Percentiles rank a stretch among this genome's conserved stretches.
These are phyloP conservation scores for Phlyctochytrium bullatum DNA, from an alignment of 192 early-diverging fungal species.

Conservation along the genomic window DNA sequence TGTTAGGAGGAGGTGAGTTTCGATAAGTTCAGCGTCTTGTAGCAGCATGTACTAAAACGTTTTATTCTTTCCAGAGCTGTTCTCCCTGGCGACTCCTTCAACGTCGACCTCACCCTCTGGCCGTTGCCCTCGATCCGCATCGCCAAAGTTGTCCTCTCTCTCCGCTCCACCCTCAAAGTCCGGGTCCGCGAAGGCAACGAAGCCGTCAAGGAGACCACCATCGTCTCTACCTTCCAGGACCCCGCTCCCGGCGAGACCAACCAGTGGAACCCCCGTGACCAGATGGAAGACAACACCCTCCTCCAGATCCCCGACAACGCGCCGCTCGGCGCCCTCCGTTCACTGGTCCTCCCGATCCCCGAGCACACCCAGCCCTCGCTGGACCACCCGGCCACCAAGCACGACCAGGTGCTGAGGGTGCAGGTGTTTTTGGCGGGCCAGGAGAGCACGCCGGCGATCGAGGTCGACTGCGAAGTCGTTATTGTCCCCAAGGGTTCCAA, in stretches of 20 bases:
- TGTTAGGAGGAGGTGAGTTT: neutral
- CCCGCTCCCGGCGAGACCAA: neutral
- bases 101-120: neutral
- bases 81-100: neutral
- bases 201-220: neutral
- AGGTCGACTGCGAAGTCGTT: neutral
- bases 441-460: neutral
- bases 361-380: neutral
- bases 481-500: neutral
- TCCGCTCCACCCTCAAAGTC: slow-evolving; percentile 3
- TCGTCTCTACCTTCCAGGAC: neutral
- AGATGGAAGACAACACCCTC: neutral
- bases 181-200: neutral
- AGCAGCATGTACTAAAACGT: no score
- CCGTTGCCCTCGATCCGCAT: neutral
- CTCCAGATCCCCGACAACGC: neutral
- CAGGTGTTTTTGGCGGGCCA: neutral
- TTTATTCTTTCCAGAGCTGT: slow-evolving; percentile 1
- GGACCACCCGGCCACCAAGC: neutral
- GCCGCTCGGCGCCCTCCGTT: neutral
- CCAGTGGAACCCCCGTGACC: neutral
- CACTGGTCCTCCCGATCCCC: neutral
- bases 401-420: neutral
- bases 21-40: no score
- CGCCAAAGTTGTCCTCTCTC: neutral